Percentiles rank a stretch among this genome's conserved stretches.
Conservation (phyloP, 1,139 yeast species). For the Diutina sp. region DNA sequence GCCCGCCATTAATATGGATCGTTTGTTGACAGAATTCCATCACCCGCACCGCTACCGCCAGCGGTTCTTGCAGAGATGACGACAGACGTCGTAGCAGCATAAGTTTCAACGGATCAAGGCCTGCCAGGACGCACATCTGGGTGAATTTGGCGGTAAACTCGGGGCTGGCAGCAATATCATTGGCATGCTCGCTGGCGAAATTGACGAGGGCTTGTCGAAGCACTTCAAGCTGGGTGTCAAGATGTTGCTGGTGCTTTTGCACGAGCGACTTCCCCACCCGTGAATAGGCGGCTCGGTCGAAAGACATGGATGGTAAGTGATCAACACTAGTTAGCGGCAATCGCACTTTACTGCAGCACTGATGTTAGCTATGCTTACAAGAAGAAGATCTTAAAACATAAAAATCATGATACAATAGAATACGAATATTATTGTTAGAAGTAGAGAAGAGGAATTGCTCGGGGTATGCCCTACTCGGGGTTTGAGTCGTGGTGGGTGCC, state of each 20-base stretch:
- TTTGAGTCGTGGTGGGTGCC: not conserved
- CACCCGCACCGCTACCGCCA: conserved; percentile 46
- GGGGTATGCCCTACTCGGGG: no score
- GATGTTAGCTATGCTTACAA: no score
- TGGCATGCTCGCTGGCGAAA: conserved; percentile 51
- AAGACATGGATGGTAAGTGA: not conserved
- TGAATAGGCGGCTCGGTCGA: conserved; percentile 11
- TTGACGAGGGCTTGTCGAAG: conserved; percentile 48
- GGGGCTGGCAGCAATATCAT: conserved; percentile 50
- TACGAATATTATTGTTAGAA: no score
- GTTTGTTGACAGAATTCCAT: conserved; percentile 68
- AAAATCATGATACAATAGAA: no score
- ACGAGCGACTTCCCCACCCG: conserved; percentile 11
- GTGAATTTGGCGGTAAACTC: conserved; percentile 61
- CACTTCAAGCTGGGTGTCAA: conserved; percentile 46
- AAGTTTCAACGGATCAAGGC: conserved; percentile 67
- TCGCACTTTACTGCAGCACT: no score
- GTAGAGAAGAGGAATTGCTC: no score
- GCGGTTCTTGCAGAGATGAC: conserved; percentile 12
- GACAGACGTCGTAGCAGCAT: conserved; percentile 5
- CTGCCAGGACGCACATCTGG: conserved; percentile 63
- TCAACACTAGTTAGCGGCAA: no score
- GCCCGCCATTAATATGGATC: conserved; percentile 66
- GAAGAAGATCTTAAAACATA: no score
- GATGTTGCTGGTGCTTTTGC: conserved; percentile 34